Conservation (phyloP, 768 basidiomycete genomes). For the Mycena crocata region DNA sequence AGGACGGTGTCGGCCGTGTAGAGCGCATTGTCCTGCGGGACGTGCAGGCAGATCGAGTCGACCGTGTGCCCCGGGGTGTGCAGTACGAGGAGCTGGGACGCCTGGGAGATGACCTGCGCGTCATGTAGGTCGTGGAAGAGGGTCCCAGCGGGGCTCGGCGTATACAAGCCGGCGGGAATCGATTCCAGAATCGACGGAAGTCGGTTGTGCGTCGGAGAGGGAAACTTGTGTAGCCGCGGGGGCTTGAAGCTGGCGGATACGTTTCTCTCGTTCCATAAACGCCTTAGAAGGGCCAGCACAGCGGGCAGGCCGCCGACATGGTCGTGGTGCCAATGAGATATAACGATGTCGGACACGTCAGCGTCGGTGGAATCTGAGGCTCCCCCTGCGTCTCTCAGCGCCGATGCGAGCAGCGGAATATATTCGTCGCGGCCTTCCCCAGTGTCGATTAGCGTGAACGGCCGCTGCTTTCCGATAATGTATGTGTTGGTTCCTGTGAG, state of each 20-base stretch:
- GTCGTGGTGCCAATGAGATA: constrained; percentile 93
- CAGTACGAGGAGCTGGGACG: constrained; percentile 69
- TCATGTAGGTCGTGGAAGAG: constrained; percentile 71
- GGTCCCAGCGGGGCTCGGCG: constrained; percentile 53
- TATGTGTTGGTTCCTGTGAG: constrained; percentile 89
- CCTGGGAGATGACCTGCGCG: constrained; percentile 57
- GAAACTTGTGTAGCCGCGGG: constrained; percentile 83
- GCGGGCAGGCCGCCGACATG: constrained; percentile 82
- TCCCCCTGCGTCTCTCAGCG: constrained; percentile 56
- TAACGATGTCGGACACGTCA: constrained; percentile 87
- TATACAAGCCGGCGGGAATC: constrained; percentile 58
- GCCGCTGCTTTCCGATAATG: constrained; percentile 75
- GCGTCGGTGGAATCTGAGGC: constrained; percentile 52
- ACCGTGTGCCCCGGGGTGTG: constrained; percentile 92
- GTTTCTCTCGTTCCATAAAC: constrained; percentile 69
- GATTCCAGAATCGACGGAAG: constrained; percentile 55
- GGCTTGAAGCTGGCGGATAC: constrained; percentile 62
- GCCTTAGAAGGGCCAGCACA: constrained; percentile 73
- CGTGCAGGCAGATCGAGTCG: constrained; percentile 84
- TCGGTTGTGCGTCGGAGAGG: constrained; percentile 44
- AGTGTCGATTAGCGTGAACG: constrained; percentile 86
- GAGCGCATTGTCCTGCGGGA: constrained; percentile 76
- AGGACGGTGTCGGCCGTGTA: constrained; percentile 94
- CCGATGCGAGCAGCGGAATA: constrained; percentile 70
- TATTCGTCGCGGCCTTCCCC: constrained; percentile 81